Evolutionary conservation across 495 filamentous ascomycete species (phyloP).

Genomic region (Podospora fimiseda): DNA sequence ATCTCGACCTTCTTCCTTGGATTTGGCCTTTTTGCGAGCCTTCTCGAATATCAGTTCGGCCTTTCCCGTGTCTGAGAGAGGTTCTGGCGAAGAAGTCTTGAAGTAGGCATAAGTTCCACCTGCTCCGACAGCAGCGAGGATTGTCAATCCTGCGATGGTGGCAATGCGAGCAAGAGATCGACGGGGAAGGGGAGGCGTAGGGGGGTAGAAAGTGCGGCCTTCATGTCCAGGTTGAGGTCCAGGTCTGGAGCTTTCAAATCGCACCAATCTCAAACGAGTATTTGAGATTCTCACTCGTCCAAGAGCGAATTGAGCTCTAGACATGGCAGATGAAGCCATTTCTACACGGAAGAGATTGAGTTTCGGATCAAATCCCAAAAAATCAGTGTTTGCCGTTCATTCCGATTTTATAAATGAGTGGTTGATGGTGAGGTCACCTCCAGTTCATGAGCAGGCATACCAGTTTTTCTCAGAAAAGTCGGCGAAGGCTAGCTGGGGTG

Average conservation of each 20-base stretch:
- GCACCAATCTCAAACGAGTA: slow-evolving; percentile 21
- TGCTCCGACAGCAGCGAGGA: slow-evolving; percentile 24
- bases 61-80: slow-evolving; percentile 15
- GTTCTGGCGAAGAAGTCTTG: slow-evolving; percentile 1
- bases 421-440: background rate
- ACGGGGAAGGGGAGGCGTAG: background rate
- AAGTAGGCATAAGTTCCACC: slow-evolving; percentile 25
- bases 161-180: background rate
- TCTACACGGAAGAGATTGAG: too few relatives aligned
- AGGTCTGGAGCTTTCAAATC: slow-evolving; percentile 20
- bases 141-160: slow-evolving; percentile 18
- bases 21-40: slow-evolving; percentile 42
- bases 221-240: slow-evolving; percentile 11
- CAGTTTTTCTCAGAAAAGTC: too few relatives aligned
- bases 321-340: slow-evolving; percentile 20
- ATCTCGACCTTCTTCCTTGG: slow-evolving; percentile 65
- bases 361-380: too few relatives aligned
- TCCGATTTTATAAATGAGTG: too few relatives aligned
- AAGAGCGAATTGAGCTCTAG: slow-evolving; percentile 11
- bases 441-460: background rate
- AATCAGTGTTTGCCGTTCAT: too few relatives aligned
- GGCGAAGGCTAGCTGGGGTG: too few relatives aligned
- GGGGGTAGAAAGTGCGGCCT: background rate
- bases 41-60: slow-evolving; percentile 56
- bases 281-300: slow-evolving; percentile 8